Percentiles rank a stretch among this genome's conserved stretches.
Evolutionary conservation across 768 basidiomycete genomes (phyloP).

Genomic region (Podaxis mareebaensis): DNA sequence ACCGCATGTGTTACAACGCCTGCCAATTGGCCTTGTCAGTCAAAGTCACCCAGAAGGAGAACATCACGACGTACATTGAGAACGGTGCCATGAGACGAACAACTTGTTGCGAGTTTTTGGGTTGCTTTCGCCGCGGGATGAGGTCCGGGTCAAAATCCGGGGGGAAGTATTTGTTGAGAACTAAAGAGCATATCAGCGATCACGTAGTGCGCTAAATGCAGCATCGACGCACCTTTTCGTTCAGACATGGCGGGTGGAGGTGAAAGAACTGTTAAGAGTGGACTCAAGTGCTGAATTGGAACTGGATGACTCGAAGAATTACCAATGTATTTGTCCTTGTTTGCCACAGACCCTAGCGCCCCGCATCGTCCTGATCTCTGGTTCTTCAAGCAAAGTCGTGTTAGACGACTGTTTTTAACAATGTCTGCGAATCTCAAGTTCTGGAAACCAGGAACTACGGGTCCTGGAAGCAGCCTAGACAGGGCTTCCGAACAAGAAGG

Average conservation of each 20-base stretch:
- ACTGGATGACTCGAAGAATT: not conserved
- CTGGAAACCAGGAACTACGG: constrained; percentile 88
- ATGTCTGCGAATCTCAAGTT: constrained; percentile 62
- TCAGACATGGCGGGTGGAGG: constrained; percentile 64
- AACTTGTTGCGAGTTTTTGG: constrained; percentile 95
- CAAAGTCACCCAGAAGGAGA: not conserved
- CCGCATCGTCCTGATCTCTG: no score
- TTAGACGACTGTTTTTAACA: no score
- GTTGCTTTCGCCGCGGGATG: constrained; percentile 86
- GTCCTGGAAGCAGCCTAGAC: constrained; percentile 87
- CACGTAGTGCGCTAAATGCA: not conserved
- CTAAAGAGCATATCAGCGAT: constrained; percentile 36
- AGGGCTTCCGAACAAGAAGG: constrained; percentile 78
- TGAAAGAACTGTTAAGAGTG: constrained; percentile 9
- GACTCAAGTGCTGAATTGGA: not conserved
- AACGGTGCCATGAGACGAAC: constrained; percentile 99
- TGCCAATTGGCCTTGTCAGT: constrained; percentile 28
- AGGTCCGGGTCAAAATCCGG: constrained; percentile 98
- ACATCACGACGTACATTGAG: constrained; percentile 58
- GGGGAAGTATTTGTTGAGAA: constrained; percentile 94
- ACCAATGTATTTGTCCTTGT: constrained; percentile 2
- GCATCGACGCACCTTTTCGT: constrained; percentile 61
- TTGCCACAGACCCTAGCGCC: not conserved
- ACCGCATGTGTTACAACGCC: constrained; percentile 94
- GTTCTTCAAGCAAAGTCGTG: no score